Conservation (phyloP, 352 stramenopile genomes). For the Peronospora belbahrii region DNA sequence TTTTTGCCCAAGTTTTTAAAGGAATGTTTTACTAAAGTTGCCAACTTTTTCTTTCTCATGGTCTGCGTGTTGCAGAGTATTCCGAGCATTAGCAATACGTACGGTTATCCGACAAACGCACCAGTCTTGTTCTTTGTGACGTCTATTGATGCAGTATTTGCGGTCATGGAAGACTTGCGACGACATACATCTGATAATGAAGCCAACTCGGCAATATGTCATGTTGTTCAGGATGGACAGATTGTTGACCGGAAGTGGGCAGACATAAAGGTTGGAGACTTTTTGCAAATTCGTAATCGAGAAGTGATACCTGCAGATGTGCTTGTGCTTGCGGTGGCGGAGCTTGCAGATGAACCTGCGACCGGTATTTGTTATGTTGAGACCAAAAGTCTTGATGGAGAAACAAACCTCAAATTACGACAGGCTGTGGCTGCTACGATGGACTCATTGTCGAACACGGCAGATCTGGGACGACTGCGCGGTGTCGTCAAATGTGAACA, state of each 20-base stretch:
- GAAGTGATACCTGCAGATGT: constrained; percentile 82
- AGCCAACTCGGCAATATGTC: constrained; percentile 70
- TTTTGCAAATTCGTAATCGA: constrained; percentile 69
- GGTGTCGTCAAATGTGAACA: constrained; percentile 65
- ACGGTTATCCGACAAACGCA: constrained; percentile 70
- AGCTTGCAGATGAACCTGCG: constrained; percentile 55
- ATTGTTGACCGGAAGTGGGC: constrained; percentile 74
- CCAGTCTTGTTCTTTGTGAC: constrained; percentile 82
- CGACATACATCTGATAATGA: constrained; percentile 73
- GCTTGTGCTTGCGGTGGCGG: constrained; percentile 67
- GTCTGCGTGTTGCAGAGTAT: constrained; percentile 86
- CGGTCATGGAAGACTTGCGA: constrained; percentile 79
- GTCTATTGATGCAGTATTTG: constrained; percentile 85
- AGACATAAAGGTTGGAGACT: constrained; percentile 81
- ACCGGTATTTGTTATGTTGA: constrained; percentile 87
- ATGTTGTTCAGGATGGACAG: constrained; percentile 57
- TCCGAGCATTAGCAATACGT: constrained; percentile 74
- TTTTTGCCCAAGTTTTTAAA: constrained; percentile 87
- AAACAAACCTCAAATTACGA: constrained; percentile 90
- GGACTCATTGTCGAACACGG: constrained; percentile 41
- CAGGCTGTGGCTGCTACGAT: constrained; percentile 66
- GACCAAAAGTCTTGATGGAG: constrained; percentile 87
- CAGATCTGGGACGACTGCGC: constrained; percentile 45
- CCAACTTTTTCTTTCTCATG: constrained; percentile 92
- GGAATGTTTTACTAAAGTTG: constrained; percentile 85